Evolutionary conservation across 2,329 filamentous ascomycete genomes (phyloP).

Genomic region (Leptodontidium sp.): DNA sequence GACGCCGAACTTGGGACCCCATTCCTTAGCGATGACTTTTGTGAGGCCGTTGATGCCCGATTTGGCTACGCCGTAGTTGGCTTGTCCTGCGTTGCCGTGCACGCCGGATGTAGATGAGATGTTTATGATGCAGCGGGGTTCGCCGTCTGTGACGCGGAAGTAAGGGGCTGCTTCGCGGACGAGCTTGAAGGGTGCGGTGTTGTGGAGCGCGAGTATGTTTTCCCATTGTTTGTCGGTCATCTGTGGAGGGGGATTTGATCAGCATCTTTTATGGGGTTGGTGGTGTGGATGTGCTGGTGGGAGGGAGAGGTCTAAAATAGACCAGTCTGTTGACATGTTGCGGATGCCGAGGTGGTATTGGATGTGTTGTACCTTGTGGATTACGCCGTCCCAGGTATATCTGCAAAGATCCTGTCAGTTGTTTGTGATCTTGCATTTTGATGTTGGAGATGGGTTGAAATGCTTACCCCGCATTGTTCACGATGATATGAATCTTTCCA

Average conservation of each 20-base stretch:
- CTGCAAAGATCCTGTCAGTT: conserved; percentile 28
- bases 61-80: conserved; percentile 88
- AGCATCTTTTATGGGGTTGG: conserved; percentile 6
- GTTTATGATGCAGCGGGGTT: conserved; percentile 81
- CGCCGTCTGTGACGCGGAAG: conserved; percentile 86
- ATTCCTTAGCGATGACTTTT: conserved; percentile 92
- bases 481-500: conserved; percentile 89
- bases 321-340: conserved; percentile 29
- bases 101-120: conserved; percentile 84
- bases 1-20: conserved; percentile 85
- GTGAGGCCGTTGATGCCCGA: conserved; percentile 83
- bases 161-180: conserved; percentile 82
- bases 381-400: conserved; percentile 92
- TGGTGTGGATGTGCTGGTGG: not conserved
- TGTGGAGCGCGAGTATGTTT: conserved; percentile 84
- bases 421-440: not conserved
- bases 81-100: conserved; percentile 89
- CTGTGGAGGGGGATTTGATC: conserved; percentile 44
- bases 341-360: conserved; percentile 30
- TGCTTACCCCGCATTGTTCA: conserved; percentile 79
- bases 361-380: conserved; percentile 70
- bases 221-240: conserved; percentile 93
- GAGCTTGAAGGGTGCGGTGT: conserved; percentile 85
- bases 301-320: conserved; percentile 29
- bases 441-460: not conserved